Conservation (phyloP, 768 basidiomycete species). For the Auriscalpium microsporum region DNA sequence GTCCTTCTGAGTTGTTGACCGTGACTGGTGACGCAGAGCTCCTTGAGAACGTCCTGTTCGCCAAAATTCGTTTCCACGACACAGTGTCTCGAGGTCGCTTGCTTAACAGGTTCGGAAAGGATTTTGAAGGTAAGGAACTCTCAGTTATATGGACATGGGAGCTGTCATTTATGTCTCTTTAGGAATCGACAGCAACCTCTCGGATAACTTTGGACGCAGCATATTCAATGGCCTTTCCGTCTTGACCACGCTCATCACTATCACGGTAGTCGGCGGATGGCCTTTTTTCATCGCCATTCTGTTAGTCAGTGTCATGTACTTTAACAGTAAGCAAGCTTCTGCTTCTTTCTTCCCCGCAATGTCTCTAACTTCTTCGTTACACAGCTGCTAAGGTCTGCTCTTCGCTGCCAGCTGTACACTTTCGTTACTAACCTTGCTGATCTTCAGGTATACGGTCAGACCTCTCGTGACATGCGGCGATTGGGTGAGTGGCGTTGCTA, state of each 20-base stretch:
- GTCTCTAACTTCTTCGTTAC: neutral
- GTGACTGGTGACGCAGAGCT: constrained; percentile 32
- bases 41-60: constrained; percentile 75
- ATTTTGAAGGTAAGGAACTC: constrained; percentile 55
- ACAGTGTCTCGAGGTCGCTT: constrained; percentile 80
- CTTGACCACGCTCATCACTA: constrained; percentile 59
- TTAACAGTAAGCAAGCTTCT: constrained; percentile 42
- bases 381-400: neutral
- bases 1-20: neutral
- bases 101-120: constrained; percentile 82
- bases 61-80: constrained; percentile 88
- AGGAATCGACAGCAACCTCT: constrained; percentile 76
- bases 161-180: constrained; percentile 12
- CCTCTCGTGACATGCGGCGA: constrained; percentile 78
- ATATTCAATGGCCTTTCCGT: constrained; percentile 64
- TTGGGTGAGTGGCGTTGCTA: constrained; percentile 39
- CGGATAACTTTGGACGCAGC: constrained; percentile 82
- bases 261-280: constrained; percentile 71
- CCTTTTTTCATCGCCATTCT: constrained; percentile 60
- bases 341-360: too few species aligned
- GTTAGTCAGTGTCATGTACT: constrained; percentile 56
- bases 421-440: constrained; percentile 10
- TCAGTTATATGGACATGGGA: neutral
- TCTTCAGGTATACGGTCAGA: constrained; percentile 63
- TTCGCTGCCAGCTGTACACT: constrained; percentile 28